Evolutionary conservation across 768 basidiomycete genomes (phyloP).

Genomic region (Amanita thiersii): DNA sequence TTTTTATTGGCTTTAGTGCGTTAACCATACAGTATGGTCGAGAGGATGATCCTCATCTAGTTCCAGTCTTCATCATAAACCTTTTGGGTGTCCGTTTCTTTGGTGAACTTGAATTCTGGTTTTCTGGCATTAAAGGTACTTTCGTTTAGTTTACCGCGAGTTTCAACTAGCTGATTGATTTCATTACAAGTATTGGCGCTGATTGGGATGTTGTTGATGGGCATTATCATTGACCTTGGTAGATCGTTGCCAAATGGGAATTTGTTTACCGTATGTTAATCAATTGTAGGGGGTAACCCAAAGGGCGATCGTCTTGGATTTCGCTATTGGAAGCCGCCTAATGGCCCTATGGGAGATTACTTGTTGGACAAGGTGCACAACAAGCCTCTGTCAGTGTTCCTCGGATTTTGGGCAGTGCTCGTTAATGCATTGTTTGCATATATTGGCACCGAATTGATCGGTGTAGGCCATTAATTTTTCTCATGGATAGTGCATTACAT

Average conservation of each 20-base stretch:
- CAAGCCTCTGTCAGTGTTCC: constrained; percentile 43
- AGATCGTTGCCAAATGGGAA: constrained; percentile 25
- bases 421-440: constrained; percentile 70
- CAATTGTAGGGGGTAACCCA: constrained; percentile 39
- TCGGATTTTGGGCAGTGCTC: constrained; percentile 65
- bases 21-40: background rate
- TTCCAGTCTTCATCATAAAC: constrained; percentile 44
- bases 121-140: constrained; percentile 58
- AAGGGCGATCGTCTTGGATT: constrained; percentile 40
- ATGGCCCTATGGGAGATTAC: constrained; percentile 53
- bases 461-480: constrained; percentile 35
- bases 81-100: constrained; percentile 58
- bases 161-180: background rate
- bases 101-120: constrained; percentile 71
- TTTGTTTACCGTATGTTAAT: constrained; percentile 20
- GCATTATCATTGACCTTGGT: constrained; percentile 62
- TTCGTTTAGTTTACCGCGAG: constrained; percentile 18
- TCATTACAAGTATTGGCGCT: constrained; percentile 28
- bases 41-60: background rate
- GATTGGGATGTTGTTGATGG: constrained; percentile 46
- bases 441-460: constrained; percentile 72
- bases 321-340: constrained; percentile 37
- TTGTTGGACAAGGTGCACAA: constrained; percentile 40
- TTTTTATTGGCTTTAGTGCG: constrained; percentile 53
- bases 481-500: background rate